Evolutionary conservation across 495 filamentous ascomycete species (phyloP), one percentile per base, ranked within the genome.

Genomic region (Hypoxylon lenormandii): DNA sequence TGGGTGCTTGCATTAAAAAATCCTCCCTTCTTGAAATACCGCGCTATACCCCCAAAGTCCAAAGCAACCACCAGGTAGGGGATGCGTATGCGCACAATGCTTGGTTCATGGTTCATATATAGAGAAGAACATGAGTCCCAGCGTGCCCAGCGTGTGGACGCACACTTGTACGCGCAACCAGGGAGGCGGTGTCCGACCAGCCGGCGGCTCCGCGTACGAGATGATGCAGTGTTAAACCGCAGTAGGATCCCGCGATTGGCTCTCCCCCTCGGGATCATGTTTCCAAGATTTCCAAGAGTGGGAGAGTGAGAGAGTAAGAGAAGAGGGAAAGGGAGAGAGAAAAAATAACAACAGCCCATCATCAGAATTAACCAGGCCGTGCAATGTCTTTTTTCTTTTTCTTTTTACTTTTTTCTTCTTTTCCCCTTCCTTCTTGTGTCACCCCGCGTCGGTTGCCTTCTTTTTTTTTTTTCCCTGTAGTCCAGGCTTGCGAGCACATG

Each of bases 191-290:
- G 68, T 71, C 68, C 61, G 50, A 55, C 48, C 28, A 54, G 51
- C 36, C 56, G 61, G 62, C 67, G 62, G 57, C 57, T 71, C 62
- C 62, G 68, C 61, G 62, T 45, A 59, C 68, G 42, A 66, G 62
- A 66, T 62, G 68, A 62, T 62, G 62, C 46, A 45, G 52, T 45
- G 50, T 49, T 6, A 5, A 33, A n/a, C 18, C 15, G 48, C 42
- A 45, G 55, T 26, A 36, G 6, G 38, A 47, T 37, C 19, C 28
- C 58, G 46, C 61, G 45, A 65, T 65, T 70, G 60, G 60, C 26
- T 22, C 26, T 22, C 21, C 45, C 30, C 5, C 10, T 62, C 55
- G 51, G 57, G 15, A 62, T 61, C 56, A 45, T 66, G 60, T 58
- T 38, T 53, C 45, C 58, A 40, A n/a, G n/a, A n/a, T n/a, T n/a